phyloP scores from a whole-genome alignment of 805 yeast genomes.

The Isabelozyma gotoi region DNA sequence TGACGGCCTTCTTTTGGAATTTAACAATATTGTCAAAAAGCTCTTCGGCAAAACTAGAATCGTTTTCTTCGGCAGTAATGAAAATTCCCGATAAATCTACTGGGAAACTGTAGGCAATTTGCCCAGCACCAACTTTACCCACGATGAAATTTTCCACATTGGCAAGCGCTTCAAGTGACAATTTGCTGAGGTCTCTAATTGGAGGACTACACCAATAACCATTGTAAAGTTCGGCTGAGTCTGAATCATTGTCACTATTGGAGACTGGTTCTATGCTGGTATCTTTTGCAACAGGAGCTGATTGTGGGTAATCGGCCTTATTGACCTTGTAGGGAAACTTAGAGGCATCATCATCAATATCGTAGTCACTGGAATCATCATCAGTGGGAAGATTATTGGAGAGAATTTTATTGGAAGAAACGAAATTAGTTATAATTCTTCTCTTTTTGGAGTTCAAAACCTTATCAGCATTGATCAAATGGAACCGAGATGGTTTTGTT shows the following conservation, averaged over 20 bases:
- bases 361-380: slow-evolving; percentile 21
- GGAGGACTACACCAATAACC: slow-evolving; percentile 79
- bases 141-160: slow-evolving; percentile 62
- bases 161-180: slow-evolving; percentile 48
- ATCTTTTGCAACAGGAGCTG: background rate
- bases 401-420: slow-evolving; percentile 13
- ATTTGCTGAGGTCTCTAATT: slow-evolving; percentile 43
- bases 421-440: slow-evolving; percentile 18
- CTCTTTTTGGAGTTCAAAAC: slow-evolving; percentile 36
- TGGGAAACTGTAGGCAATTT: slow-evolving; percentile 61
- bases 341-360: slow-evolving; percentile 6
- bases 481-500: slow-evolving; percentile 40
- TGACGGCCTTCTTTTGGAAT: slow-evolving; percentile 52
- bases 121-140: slow-evolving; percentile 70
- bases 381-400: slow-evolving; percentile 18
- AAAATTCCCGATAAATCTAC: slow-evolving; percentile 65
- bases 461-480: slow-evolving; percentile 41
- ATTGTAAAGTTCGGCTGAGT: slow-evolving; percentile 10
- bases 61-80: slow-evolving; percentile 32
- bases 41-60: slow-evolving; percentile 39
- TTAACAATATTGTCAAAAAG: slow-evolving; percentile 33
- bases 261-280: background rate
- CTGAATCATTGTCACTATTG: slow-evolving; percentile 4
- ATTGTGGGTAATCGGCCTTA: background rate
- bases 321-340: slow-evolving; percentile 12